These are phyloP conservation scores for Eimeria necatrix DNA, from an alignment of 169 alveolate genomes.

Conservation along the genomic window DNA sequence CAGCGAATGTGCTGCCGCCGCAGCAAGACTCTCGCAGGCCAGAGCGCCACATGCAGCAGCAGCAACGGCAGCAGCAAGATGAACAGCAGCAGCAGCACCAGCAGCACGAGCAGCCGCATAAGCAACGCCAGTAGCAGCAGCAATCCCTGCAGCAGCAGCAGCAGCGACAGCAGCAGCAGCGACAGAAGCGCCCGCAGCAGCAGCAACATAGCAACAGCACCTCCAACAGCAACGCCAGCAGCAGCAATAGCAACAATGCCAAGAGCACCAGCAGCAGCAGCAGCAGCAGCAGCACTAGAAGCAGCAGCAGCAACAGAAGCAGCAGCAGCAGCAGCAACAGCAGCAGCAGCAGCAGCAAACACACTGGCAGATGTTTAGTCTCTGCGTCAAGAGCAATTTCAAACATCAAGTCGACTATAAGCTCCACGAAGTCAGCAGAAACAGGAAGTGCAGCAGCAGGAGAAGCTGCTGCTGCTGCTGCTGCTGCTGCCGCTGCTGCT, in stretches of 20 bases:
- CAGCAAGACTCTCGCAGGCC: conserved; percentile 67
- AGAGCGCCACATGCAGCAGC: conserved; percentile 42
- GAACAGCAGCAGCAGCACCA: neutral
- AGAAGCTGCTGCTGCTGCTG: neutral
- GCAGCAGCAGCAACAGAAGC: conserved; percentile 63
- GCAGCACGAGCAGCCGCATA: neutral
- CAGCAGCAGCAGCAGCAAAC: conserved; percentile 23
- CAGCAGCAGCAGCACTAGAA: neutral
- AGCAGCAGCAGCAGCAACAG: conserved; percentile 7
- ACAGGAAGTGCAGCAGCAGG: neutral
- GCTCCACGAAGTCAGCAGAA: conserved; percentile 1
- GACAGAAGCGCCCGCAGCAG: neutral
- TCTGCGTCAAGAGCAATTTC: conserved; percentile 13
- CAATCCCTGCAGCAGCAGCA: neutral
- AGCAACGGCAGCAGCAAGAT: neutral
- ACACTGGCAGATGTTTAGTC: neutral
- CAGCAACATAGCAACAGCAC: neutral
- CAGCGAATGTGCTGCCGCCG: neutral
- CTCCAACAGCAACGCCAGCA: neutral
- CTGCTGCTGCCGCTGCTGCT: neutral
- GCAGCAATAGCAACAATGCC: neutral
- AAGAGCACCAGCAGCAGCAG: conserved; percentile 17
- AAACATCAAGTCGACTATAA: neutral
- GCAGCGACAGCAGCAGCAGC: neutral
- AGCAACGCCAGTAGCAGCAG: neutral